These are phyloP conservation scores for Globisporangium uncinulatum DNA, from an alignment of 352 stramenopile species.

Conservation along the genomic window DNA sequence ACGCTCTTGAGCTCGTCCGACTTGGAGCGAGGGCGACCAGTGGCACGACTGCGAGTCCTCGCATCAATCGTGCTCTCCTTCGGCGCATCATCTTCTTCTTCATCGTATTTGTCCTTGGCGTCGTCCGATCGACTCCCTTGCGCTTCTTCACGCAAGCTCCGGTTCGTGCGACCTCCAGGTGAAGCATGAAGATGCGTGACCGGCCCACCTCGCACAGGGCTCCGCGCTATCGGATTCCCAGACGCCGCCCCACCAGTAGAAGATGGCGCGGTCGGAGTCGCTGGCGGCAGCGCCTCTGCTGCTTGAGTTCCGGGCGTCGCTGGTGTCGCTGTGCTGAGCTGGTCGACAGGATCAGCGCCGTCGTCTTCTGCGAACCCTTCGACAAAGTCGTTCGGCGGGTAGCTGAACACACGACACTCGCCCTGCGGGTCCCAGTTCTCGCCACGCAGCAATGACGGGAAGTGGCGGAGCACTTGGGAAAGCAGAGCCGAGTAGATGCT, in stretches of 20 bases:
- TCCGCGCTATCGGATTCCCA: neutral
- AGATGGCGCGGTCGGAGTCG: neutral
- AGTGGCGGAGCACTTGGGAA: conserved; percentile 56
- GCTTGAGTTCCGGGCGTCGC: neutral
- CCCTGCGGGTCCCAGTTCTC: conserved; percentile 19
- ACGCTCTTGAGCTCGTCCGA: conserved; percentile 14
- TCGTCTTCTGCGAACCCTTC: conserved; percentile 21
- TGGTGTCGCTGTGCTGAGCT: neutral
- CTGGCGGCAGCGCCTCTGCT: neutral
- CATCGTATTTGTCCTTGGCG: conserved; percentile 1
- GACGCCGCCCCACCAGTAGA: neutral
- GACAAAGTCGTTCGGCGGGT: conserved; percentile 56
- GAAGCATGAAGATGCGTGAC: neutral
- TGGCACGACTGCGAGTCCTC: neutral
- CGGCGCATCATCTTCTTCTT: neutral
- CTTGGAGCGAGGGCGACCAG: conserved; percentile 9
- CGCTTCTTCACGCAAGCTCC: neutral
- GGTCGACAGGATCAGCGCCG: conserved; percentile 2
- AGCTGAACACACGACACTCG: conserved; percentile 24
- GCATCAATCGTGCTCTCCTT: neutral
- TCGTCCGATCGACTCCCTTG: neutral
- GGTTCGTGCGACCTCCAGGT: neutral
- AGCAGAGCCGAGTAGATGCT: conserved; percentile 57
- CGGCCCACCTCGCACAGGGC: neutral
- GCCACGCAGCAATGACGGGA: conserved; percentile 35